Evolutionary conservation across 2,329 filamentous ascomycete genomes (phyloP).

Genomic region (Ceratocystis eucalypticola): DNA sequence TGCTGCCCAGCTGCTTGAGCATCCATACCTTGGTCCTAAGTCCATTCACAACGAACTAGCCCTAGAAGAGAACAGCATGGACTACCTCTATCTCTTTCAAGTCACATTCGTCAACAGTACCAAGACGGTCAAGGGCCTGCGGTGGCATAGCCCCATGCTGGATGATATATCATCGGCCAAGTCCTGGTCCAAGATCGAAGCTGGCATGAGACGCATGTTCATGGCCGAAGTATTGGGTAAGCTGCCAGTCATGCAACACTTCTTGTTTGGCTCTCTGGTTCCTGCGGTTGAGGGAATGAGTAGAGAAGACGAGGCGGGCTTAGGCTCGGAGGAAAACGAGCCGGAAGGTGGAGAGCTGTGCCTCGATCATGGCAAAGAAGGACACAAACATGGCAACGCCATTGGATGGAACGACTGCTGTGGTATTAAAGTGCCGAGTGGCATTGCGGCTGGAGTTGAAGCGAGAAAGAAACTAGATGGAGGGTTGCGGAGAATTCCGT

Average conservation of each 20-base stretch:
- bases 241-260: slow-evolving; percentile 96
- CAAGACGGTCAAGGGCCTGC: slow-evolving; percentile 84
- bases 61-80: slow-evolving; percentile 69
- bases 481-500: slow-evolving; percentile 60
- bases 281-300: slow-evolving; percentile 74
- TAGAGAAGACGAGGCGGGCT: slow-evolving; percentile 40
- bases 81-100: slow-evolving; percentile 86
- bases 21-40: slow-evolving; percentile 64
- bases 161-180: slow-evolving; percentile 90
- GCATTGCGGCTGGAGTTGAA: slow-evolving; percentile 79
- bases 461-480: slow-evolving; percentile 59
- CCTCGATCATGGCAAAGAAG: slow-evolving; percentile 37
- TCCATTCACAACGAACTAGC: slow-evolving; percentile 79
- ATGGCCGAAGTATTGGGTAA: slow-evolving; percentile 84
- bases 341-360: slow-evolving; percentile 40
- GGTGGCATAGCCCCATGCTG: slow-evolving; percentile 97
- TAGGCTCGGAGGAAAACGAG: slow-evolving; percentile 35
- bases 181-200: slow-evolving; percentile 84
- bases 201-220: slow-evolving; percentile 95
- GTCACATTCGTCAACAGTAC: slow-evolving; percentile 90
- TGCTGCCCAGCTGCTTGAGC: slow-evolving; percentile 74
- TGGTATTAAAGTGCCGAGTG: slow-evolving; percentile 92
- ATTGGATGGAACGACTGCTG: slow-evolving; percentile 90
- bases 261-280: slow-evolving; percentile 78
- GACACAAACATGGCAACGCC: slow-evolving; percentile 49